Evolutionary conservation across 495 filamentous ascomycete species (phyloP).

Genomic region (Neurospora sp.): DNA sequence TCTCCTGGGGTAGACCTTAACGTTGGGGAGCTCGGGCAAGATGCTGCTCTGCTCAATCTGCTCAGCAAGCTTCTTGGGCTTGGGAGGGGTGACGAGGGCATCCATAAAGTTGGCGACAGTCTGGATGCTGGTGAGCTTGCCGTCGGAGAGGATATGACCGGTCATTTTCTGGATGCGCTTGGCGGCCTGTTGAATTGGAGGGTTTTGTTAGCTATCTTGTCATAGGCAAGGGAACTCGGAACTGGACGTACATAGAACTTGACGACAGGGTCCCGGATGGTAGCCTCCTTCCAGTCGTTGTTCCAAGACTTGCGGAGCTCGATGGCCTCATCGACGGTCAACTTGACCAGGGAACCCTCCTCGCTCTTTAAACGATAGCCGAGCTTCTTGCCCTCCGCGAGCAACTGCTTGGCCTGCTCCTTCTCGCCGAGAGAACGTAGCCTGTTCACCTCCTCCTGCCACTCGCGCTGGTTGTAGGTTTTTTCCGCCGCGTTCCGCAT

Average conservation of each 20-base stretch:
- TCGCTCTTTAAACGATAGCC: neutral
- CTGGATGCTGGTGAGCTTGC: conserved; percentile 40
- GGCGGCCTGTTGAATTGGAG: conserved; percentile 41
- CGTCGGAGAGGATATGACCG: conserved; percentile 62
- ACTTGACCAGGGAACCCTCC: neutral
- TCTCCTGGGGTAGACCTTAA: conserved; percentile 50
- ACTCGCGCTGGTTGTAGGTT: neutral
- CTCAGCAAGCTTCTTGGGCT: conserved; percentile 44
- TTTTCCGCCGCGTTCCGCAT: conserved; percentile 1
- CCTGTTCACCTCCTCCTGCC: neutral
- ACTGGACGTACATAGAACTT: conserved; percentile 54
- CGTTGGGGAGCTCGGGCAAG: conserved; percentile 53
- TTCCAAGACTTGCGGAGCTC: conserved; percentile 29
- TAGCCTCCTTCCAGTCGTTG: conserved; percentile 41
- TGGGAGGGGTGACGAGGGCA: conserved; percentile 44
- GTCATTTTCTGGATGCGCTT: conserved; percentile 73
- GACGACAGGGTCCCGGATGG: conserved; percentile 46
- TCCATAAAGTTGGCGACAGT: conserved; percentile 49
- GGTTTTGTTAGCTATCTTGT: neutral
- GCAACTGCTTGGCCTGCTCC: neutral
- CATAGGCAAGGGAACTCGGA: neutral
- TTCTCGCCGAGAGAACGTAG: neutral
- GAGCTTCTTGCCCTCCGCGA: neutral
- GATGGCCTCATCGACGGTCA: conserved; percentile 18
- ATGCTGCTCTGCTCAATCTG: conserved; percentile 30